Base-by-base conservation (phyloP, 169 alveolate genomes). In the Toxoplasma gondii region DNA sequence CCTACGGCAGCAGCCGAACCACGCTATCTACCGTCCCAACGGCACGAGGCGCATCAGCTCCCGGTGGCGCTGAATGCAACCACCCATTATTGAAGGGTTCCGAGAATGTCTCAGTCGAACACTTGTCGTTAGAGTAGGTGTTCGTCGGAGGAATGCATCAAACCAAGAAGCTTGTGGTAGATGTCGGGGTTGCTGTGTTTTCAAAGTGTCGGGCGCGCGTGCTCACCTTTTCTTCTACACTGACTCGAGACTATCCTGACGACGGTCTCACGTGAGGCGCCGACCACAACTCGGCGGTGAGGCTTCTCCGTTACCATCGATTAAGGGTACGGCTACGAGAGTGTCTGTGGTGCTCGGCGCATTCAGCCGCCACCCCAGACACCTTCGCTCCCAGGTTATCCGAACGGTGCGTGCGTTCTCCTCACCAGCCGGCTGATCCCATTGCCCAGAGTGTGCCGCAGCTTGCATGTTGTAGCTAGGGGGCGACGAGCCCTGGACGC, bases 211-310 rank as follows among this genome's bases (percentile, higher is more conserved):
- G 31, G 9, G 84, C 74, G 74, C 7, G 74, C 22, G 74, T 27
- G 12, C 36, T 9, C 94, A 92, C 91, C 74, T 81, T 92, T 41
- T 91, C 94, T 10, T 92, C 82, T 49, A 36, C 94, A 12, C 87
- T 54, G 43, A 49, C 86, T 0, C 92, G 64, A 5, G 91, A 58
- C 10, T 92, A 92, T 54, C 69, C 84, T 43, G 91, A 92, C 45
- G 58, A 91, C n/a, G 86, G 43, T 19, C 58, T 92, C 83, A 92
- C 54, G 91, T 82, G 80, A 29, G 78, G 94, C 58, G 94, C 94
- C 0, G 94, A 91, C 83, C 94, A 91, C 91, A 91, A 91, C 91
- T 58, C 58, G 39, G 94, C 82, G 31, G 94, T 80, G 44, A 92
- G 58, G 86, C 87, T 92, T 39, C 78, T 92, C 43, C 91, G 91